These are phyloP conservation scores for Hypoxylon sp. DNA, from an alignment of 2,329 filamentous ascomycete genomes.

Conservation along the genomic window DNA sequence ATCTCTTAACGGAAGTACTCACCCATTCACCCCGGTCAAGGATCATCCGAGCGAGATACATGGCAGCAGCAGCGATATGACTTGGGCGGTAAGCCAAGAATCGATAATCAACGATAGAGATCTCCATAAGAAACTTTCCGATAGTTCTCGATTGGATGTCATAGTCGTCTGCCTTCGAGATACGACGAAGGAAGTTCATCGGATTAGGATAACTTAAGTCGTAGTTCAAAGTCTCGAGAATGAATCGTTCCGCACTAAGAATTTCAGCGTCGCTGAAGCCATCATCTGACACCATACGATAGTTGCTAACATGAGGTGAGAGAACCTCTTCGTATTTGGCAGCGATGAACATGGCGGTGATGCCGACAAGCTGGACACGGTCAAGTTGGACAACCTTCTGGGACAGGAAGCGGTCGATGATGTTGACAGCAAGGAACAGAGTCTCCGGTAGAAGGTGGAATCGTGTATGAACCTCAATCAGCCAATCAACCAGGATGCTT, in stretches of 20 bases:
- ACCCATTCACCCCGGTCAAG: conserved; percentile 94
- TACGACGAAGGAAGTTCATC: conserved; percentile 99
- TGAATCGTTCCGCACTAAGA: conserved; percentile 94
- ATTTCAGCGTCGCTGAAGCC: conserved; percentile 97
- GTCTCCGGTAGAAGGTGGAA: conserved; percentile 97
- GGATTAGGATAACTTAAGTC: conserved; percentile 99
- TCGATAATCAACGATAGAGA: conserved; percentile 93
- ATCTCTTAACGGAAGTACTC: conserved; percentile 58
- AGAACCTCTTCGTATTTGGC: conserved; percentile 99
- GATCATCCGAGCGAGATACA: conserved; percentile 94
- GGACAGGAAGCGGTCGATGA: conserved; percentile 97
- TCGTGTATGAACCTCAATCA: conserved; percentile 97
- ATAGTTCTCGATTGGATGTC: conserved; percentile 98
- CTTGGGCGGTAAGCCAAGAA: conserved; percentile 93
- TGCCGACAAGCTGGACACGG: conserved; percentile 94
- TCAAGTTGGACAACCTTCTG: conserved; percentile 96
- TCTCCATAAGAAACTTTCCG: conserved; percentile 98
- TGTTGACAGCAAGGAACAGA: conserved; percentile 96
- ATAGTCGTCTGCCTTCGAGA: conserved; percentile 99
- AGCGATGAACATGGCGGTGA: conserved; percentile 99
- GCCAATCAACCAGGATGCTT: conserved; percentile 96
- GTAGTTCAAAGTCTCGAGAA: conserved; percentile 92
- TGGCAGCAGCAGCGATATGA: conserved; percentile 90
- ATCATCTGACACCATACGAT: conserved; percentile 91
- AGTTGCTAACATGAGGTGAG: conserved; percentile 96